phyloP scores from a whole-genome alignment of 2,329 filamentous ascomycete species.

The Paraphaeosphaeria sporulosa region DNA sequence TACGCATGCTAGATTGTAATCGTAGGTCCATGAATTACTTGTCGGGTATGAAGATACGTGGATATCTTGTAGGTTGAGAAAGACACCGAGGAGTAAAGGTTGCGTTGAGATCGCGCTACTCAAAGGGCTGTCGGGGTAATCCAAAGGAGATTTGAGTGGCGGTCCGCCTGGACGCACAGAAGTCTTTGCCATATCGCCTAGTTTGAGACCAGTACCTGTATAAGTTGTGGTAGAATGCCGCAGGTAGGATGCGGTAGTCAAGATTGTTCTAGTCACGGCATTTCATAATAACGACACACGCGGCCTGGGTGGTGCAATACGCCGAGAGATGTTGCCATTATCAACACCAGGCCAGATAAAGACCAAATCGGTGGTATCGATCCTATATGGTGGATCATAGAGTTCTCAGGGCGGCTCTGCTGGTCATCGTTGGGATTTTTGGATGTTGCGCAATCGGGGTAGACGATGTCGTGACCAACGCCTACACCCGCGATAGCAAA shows the following conservation, averaged over 20 bases:
- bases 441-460: not conserved
- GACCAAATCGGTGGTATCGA: not conserved
- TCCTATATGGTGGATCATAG: not conserved
- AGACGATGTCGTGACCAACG: not conserved
- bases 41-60: not conserved
- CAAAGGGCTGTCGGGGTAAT: not conserved
- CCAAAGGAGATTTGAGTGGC: constrained; percentile 1
- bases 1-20: constrained; percentile 3
- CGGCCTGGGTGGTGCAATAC: not conserved
- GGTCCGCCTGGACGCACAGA: not conserved
- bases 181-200: not conserved
- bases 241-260: not conserved
- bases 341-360: not conserved
- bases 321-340: constrained; percentile 1
- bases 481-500: not conserved
- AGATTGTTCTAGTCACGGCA: not conserved
- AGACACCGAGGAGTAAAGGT: not conserved
- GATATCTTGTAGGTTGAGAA: not conserved
- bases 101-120: constrained; percentile 1
- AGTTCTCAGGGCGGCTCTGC: not conserved
- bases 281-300: not conserved
- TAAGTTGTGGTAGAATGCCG: not conserved
- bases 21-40: not conserved
- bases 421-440: not conserved
- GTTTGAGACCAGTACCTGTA: not conserved